Percentiles rank a stretch among this genome's conserved stretches.
Conservation (phyloP, 345 rosid species). For the Cochlearia excelsa region DNA sequence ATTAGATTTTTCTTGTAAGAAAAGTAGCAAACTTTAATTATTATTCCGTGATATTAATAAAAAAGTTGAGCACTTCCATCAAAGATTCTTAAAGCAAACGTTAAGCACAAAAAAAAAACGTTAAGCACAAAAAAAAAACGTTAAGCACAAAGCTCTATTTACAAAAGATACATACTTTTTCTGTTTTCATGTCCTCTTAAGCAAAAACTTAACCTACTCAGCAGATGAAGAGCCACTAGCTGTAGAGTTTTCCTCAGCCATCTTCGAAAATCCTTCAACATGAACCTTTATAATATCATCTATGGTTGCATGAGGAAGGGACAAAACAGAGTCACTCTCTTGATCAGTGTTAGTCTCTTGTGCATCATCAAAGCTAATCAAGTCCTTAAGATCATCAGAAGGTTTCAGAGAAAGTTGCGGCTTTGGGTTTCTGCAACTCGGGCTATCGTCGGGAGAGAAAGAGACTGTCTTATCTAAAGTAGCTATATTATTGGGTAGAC, state of each 20-base stretch:
- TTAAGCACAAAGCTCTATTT: conserved; percentile 11
- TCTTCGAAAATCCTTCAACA: conserved; percentile 30
- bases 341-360: conserved; percentile 10
- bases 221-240: conserved; percentile 24
- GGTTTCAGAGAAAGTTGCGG: conserved; percentile 7
- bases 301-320: conserved; percentile 25
- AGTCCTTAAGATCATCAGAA: conserved; percentile 29
- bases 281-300: conserved; percentile 33
- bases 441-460: conserved; percentile 35
- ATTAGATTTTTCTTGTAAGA: conserved; percentile 33
- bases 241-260: conserved; percentile 27
- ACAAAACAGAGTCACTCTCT: conserved; percentile 11
- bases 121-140: too few relatives aligned
- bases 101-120: conserved; percentile 8
- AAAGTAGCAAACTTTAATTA: conserved; percentile 2
- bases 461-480: conserved; percentile 34
- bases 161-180: conserved; percentile 29
- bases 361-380: conserved; percentile 34
- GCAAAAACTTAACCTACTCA: conserved; percentile 13
- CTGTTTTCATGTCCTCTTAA: conserved; percentile 11
- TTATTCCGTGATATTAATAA: conserved; percentile 44
- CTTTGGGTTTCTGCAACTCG: conserved; percentile 23
- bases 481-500: conserved; percentile 41
- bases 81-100: conserved; percentile 21
- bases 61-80: conserved; percentile 5